Base-by-base conservation (phyloP, 2,329 filamentous ascomycete species). In the Nannizzia gypsea region DNA sequence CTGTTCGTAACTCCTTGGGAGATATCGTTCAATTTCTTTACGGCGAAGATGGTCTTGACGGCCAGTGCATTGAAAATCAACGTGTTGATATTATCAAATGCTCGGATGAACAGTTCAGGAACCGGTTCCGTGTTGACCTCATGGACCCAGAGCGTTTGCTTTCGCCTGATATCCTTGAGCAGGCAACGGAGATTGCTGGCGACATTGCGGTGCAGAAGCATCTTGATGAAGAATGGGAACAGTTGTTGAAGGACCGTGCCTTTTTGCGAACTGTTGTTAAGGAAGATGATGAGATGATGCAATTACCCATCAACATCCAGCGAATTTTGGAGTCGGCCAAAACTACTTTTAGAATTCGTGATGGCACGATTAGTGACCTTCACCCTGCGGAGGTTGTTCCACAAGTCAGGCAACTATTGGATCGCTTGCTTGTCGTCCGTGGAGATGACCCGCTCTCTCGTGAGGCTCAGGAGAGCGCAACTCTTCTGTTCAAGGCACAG, bases 21-120 rank as follows among this genome's bases (percentile, higher is more conserved):
- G 95, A 99, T 68, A 88, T 99, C 64, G 86, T 99, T 59, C 92
- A 99, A 70, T 99, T 99, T 77, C 81, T 96, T 63, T 99, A 99
- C 66, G 93, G 93, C 70, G 93, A 99, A 72, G 95, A 99, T 73
- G 95, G 93, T 69, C 81, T 97, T 6, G 95, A 99, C 73, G 95
- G 89, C 69, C 88, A 88, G 65, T 84, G 87, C 72, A 97, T 99
- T 61, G 93, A 99, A 77, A 89, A 90, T 68, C 95, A 99, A 74
- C 83, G 83, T 59, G 83, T 99, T 64, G 90, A 96, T 67, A 86
- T 89, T 70, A 88, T 97, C 71, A 87, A 85, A 65, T 85, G 89
- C 73, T 90, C 89, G 1, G 81, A 90, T 67, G 78, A 80, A 50
- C 83, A 86, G 50, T 96, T 99, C 68, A 85, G 89, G 67, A 81